phyloP scores from a whole-genome alignment of 2,329 filamentous ascomycete species.

The Paradendryphiella salina region DNA sequence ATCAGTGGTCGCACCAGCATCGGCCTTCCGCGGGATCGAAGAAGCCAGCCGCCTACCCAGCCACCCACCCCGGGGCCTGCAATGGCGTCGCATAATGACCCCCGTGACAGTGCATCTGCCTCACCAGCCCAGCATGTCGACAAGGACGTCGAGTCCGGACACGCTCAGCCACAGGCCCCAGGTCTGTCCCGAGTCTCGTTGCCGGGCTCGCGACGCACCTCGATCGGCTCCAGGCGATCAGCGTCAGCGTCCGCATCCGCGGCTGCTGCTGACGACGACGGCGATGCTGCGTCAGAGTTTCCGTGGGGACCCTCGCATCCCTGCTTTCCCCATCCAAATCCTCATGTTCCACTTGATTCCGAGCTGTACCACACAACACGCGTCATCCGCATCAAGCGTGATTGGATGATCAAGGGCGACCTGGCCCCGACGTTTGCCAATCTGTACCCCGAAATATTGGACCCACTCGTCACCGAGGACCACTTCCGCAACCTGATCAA shows the following conservation, averaged over 20 bases:
- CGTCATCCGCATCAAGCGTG: conserved; percentile 86
- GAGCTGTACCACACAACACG: conserved; percentile 76
- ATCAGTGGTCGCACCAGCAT: conserved; percentile 53
- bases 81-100: conserved; percentile 30
- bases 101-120: conserved; percentile 17
- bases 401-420: conserved; percentile 90
- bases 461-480: conserved; percentile 80
- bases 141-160: conserved; percentile 35
- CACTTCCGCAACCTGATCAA: conserved; percentile 84
- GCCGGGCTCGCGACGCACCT: conserved; percentile 34
- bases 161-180: conserved; percentile 8
- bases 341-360: conserved; percentile 80
- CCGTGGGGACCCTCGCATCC: conserved; percentile 94
- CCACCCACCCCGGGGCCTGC: conserved; percentile 30
- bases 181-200: conserved; percentile 28
- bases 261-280: conserved; percentile 43
- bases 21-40: conserved; percentile 51
- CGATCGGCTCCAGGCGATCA: conserved; percentile 30
- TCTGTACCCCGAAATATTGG: conserved; percentile 92
- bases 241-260: too few relatives aligned
- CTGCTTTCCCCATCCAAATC: conserved; percentile 91
- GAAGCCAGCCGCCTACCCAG: conserved; percentile 24
- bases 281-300: conserved; percentile 57
- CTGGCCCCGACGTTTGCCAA: conserved; percentile 92
- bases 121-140: conserved; percentile 15